Percentiles rank a stretch among this genome's conserved stretches.
phyloP scores from a whole-genome alignment of 805 yeast genomes.

The Scheffersomyces ergatensis region DNA sequence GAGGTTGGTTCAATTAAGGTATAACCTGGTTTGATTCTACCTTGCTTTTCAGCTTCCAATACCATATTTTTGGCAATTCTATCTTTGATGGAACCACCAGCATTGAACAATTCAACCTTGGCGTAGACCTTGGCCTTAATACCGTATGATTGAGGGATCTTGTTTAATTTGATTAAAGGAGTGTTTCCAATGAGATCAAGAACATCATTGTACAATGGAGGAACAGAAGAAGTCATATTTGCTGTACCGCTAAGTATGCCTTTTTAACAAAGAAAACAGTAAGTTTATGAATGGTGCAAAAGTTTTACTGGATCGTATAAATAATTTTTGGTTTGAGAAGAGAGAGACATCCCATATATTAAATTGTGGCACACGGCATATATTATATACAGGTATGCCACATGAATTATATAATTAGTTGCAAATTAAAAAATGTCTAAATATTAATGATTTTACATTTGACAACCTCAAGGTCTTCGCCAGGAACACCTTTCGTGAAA shows the following conservation, averaged over 20 bases:
- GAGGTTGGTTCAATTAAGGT: conserved; percentile 88
- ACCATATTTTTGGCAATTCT: conserved; percentile 87
- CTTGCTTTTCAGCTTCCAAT: conserved; percentile 76
- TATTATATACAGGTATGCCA: too few species aligned
- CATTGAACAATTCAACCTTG: conserved; percentile 79
- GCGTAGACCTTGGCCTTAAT: conserved; percentile 71
- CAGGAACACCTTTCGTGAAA: conserved; percentile 82
- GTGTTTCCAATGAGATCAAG: conserved; percentile 84
- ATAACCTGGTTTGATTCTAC: conserved; percentile 79
- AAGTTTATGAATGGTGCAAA: too few species aligned
- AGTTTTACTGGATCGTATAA: too few species aligned
- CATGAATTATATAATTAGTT: neutral
- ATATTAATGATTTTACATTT: conserved; percentile 57
- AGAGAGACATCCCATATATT: too few species aligned
- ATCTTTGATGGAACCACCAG: conserved; percentile 89
- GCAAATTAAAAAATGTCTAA: conserved; percentile 7
- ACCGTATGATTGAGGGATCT: conserved; percentile 72
- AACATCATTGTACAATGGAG: conserved; percentile 49
- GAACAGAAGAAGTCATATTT: conserved; percentile 9
- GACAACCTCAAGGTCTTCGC: conserved; percentile 61
- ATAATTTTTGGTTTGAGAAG: too few species aligned
- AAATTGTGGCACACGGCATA: too few species aligned
- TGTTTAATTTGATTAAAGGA: conserved; percentile 72
- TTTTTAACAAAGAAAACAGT: too few species aligned
- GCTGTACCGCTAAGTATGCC: too few species aligned